Percentiles rank a stretch among this genome's conserved stretches.
phyloP scores from a whole-genome alignment of 2,329 filamentous ascomycete species.

The Fusarium fujikuroi region DNA sequence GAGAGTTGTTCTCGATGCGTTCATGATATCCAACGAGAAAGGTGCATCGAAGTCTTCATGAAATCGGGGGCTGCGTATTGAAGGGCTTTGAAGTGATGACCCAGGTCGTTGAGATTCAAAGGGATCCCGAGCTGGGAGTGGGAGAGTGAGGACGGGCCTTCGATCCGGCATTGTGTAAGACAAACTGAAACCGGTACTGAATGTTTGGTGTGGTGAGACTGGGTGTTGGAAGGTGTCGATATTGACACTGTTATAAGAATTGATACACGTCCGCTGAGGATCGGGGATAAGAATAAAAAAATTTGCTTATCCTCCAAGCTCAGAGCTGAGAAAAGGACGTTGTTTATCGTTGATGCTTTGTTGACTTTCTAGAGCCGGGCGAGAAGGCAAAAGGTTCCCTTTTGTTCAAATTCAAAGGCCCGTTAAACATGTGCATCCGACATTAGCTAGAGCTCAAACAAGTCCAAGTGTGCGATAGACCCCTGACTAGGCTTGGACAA shows the following conservation, averaged over 20 bases:
- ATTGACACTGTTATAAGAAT: constrained; percentile 12
- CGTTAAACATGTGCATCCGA: constrained; percentile 37
- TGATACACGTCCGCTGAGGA: neutral
- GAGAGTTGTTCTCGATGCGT: constrained; percentile 46
- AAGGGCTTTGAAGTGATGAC: constrained; percentile 34
- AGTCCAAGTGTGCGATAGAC: constrained; percentile 37
- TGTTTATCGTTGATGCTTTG: constrained; percentile 18
- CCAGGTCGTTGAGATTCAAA: constrained; percentile 35
- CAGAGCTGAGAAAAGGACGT: constrained; percentile 3
- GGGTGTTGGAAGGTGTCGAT: neutral
- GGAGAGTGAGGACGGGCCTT: constrained; percentile 44
- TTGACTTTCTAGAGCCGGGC: constrained; percentile 22
- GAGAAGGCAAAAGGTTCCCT: constrained; percentile 28
- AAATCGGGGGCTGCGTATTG: constrained; percentile 49
- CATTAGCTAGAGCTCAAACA: constrained; percentile 30
- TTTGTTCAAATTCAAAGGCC: constrained; percentile 28
- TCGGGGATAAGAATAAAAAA: constrained; percentile 2
- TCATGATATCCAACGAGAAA: constrained; percentile 51
- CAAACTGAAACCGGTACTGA: constrained; percentile 23
- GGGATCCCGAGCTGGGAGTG: constrained; percentile 41
- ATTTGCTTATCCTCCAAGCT: neutral
- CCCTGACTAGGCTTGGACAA: constrained; percentile 45
- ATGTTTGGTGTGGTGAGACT: neutral
- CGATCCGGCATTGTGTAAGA: constrained; percentile 43
- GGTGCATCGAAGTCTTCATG: constrained; percentile 53